These are phyloP conservation scores for Cornus suecica DNA, from an alignment of 148 eudicot species.

Conservation along the genomic window DNA sequence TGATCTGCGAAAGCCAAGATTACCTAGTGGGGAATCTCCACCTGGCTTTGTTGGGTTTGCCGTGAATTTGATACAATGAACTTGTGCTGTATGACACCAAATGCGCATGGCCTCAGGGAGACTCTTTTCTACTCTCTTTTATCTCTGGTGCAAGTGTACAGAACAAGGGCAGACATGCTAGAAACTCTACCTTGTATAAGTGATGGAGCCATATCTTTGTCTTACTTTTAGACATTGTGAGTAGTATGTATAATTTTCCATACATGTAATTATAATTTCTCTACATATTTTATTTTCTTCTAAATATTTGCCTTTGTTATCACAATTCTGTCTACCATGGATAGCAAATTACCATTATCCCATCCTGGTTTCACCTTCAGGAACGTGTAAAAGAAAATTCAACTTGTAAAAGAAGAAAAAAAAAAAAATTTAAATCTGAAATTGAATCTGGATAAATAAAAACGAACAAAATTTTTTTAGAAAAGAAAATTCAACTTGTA, in stretches of 20 bases:
- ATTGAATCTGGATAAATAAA: no score
- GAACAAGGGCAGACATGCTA: constrained; percentile 70
- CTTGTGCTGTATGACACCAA: constrained; percentile 45
- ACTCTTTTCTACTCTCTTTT: constrained; percentile 78
- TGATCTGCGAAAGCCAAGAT: constrained; percentile 70
- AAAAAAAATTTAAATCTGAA: no score
- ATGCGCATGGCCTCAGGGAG: constrained; percentile 72
- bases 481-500: no score
- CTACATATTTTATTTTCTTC: background rate
- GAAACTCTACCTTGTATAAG: constrained; percentile 64
- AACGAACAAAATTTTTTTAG: no score
- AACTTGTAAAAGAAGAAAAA: constrained; percentile 5
- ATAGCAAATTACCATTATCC: no score
- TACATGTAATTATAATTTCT: background rate
- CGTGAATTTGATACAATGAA: constrained; percentile 59
- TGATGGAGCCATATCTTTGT: constrained; percentile 75
- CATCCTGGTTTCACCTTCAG: no score
- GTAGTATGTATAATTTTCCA: background rate
- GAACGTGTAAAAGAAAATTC: no score
- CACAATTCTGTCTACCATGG: background rate
- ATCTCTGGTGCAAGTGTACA: constrained; percentile 70
- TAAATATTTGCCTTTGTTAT: background rate
- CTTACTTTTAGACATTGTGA: constrained; percentile 31
- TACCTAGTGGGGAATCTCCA: constrained; percentile 65
- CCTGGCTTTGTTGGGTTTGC: constrained; percentile 90